Base-by-base conservation (phyloP, 2,329 filamentous ascomycete genomes). In the Gnomoniopsis sp. region DNA sequence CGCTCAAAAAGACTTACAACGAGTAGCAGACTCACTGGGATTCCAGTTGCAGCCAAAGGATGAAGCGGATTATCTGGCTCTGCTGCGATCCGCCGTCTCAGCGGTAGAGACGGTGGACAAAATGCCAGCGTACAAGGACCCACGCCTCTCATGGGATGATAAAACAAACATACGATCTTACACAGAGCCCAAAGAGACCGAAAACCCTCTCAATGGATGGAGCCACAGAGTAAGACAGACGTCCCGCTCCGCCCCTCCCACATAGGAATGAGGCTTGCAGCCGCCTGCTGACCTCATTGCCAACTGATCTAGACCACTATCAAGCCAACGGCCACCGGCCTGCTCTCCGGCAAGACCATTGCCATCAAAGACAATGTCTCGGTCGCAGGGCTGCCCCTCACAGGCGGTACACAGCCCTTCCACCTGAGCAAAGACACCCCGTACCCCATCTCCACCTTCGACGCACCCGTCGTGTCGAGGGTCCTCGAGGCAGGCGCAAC, bases 341-440 rank as follows among this genome's bases (percentile, higher is more conserved):
- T 59, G n/a, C 44, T 65, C 8, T 57, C 60, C 43, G 61, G 60
- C 4, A 57, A 56, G 26, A 65, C 55, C 19, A 43, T 65, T 14
- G 63, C 58, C 19, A 57, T 62, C 22, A 65, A 65, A 55, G 64
- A 65, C 51, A 65, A 64, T 53, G 57, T 64, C 48, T 64, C 63
- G 3, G 36, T 65, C 23, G 64, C 59, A 21, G 61, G 63, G 11
- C 38, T 65, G 8, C 64, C 63, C 6, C 53, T 62, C 14, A 65
- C 63, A 14, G 58, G 59, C 21, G 64, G 64, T 2, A 64, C 64
- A 1, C 59, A 61, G n/a, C 46, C 61, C 10, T 59, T 57, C 14
- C 53, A 58, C 23, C 49, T 65, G 14, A 58, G 57, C 53, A 58
- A 54, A 43, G 50, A 61, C 49, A 46, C 26, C 4, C 51, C 59